Evolutionary conservation across 192 early-diverging fungal genomes (phyloP), one percentile per base, ranked within the genome.

Genomic region (Powellomyces hirtus): DNA sequence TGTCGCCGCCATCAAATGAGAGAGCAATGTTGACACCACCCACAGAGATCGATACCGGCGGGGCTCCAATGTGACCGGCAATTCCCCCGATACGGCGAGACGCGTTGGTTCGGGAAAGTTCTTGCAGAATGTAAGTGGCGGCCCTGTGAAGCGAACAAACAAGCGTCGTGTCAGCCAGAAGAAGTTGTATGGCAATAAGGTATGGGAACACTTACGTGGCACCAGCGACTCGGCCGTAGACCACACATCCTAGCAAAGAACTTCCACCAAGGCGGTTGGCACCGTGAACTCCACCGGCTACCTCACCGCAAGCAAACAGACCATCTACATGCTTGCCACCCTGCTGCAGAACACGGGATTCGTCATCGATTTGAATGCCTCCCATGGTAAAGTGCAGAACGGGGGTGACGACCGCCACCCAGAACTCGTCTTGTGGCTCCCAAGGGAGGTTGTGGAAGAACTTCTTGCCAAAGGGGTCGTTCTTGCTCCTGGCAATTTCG

Each of bases 201-300:
- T 27, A 33, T 2, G 4, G 16, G 6, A 3, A 29, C 29, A 56
- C 74, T 70, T 29, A 56, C 53, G 62, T 79, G 38, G 77, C 70
- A 75, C 95, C 95, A 57, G 95, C 92, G 49, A 94, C 93, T 70
- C 95, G 90, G 27, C 95, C 95, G 83, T 89, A 97, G 45, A 97
- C 95, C 14, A 96, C 94, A 72, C 95, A 97, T 52, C 91, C 94
- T 49, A 97, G 79, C n/a, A 97, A 80, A 33, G 93, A 96, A 53
- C 89, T 90, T 46, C 95, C 95, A 66, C 90, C 95, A 20, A 97
- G 89, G 76, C 95, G 93, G 83, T 97, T 97, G 61, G 93, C 94
- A 45, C 95, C 95, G 71, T 97, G 95, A 35, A 97, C 91, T 74
- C 95, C 95, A 71, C 95, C 95, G 55, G 91, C 91, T 73, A 97